Conservation (phyloP, 2,329 filamentous ascomycete genomes). For the Escovopsis sp. region DNA sequence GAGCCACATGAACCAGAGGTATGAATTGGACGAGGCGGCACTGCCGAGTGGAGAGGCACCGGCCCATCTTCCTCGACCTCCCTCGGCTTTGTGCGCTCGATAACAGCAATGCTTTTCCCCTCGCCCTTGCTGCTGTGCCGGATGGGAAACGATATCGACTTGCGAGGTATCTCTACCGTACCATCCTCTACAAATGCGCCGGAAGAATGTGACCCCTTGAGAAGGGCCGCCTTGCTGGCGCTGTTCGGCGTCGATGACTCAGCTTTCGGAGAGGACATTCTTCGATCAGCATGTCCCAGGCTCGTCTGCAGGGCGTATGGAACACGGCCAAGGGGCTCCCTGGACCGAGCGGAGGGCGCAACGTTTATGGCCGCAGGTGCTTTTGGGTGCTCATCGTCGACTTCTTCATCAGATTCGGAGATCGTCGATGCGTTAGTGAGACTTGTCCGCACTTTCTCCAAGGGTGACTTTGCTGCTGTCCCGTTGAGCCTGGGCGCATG, state of each 20-base stretch:
- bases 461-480: conserved; percentile 16
- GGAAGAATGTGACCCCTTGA: conserved; percentile 16
- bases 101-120: conserved; percentile 24
- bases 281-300: conserved; percentile 9
- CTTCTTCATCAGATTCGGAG: conserved; percentile 29
- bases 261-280: conserved; percentile 6
- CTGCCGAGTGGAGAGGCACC: conserved; percentile 10
- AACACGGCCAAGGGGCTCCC: conserved; percentile 2
- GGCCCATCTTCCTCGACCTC: conserved; percentile 21
- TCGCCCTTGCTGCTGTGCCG: conserved; percentile 14
- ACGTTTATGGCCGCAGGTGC: not conserved
- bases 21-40: conserved; percentile 24
- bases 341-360: not conserved
- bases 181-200: conserved; percentile 19
- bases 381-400: not conserved
- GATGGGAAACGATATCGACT: conserved; percentile 12
- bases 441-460: conserved; percentile 16
- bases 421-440: conserved; percentile 21
- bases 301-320: conserved; percentile 5
- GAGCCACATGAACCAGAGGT: conserved; percentile 37
- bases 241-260: conserved; percentile 12
- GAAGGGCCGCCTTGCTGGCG: conserved; percentile 23
- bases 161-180: conserved; percentile 19
- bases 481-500: conserved; percentile 9
- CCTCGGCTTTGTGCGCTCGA: conserved; percentile 21